Percentiles rank a stretch among this genome's conserved stretches.
Evolutionary conservation across 2,329 filamentous ascomycete genomes (phyloP).

Genomic region (Pleoardoris graminearum): DNA sequence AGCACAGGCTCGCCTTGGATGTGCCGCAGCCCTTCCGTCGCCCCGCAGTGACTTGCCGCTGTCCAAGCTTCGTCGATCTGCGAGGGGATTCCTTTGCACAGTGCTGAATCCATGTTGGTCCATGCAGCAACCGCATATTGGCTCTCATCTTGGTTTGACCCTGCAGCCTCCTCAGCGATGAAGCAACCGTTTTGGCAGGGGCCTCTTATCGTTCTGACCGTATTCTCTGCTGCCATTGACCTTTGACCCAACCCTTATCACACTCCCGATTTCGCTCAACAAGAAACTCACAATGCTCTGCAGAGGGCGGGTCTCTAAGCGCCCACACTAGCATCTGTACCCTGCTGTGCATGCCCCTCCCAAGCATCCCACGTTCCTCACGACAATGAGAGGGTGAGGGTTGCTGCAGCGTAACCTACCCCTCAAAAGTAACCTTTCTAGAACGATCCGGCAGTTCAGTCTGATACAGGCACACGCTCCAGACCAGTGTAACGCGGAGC

Average conservation of each 20-base stretch:
- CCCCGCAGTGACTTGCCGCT: constrained; percentile 27
- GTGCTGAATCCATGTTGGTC: constrained; percentile 26
- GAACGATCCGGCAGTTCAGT: constrained; percentile 18
- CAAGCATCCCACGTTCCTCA: constrained; percentile 14
- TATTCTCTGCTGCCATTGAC: neutral
- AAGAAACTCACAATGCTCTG: constrained; percentile 6
- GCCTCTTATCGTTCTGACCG: constrained; percentile 9
- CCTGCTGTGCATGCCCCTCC: constrained; percentile 29
- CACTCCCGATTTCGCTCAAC: constrained; percentile 14
- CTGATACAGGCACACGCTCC: constrained; percentile 18
- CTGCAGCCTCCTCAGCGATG: constrained; percentile 9
- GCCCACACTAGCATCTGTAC: constrained; percentile 33
- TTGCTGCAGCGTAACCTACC: constrained; percentile 15
- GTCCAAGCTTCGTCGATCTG: constrained; percentile 37
- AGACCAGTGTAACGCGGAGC: constrained; percentile 25
- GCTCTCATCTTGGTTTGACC: constrained; percentile 10
- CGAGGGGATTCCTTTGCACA: constrained; percentile 20
- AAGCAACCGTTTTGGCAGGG: constrained; percentile 19
- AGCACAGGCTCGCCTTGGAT: constrained; percentile 12
- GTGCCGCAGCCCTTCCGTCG: constrained; percentile 24
- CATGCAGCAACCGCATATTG: constrained; percentile 25
- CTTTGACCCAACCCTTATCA: constrained; percentile 14
- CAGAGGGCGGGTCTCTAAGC: constrained; percentile 26
- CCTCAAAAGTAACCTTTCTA: constrained; percentile 16
- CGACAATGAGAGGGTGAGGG: neutral